Conservation (phyloP, 2,329 filamentous ascomycete species). For the Aureobasidium uvarum region DNA sequence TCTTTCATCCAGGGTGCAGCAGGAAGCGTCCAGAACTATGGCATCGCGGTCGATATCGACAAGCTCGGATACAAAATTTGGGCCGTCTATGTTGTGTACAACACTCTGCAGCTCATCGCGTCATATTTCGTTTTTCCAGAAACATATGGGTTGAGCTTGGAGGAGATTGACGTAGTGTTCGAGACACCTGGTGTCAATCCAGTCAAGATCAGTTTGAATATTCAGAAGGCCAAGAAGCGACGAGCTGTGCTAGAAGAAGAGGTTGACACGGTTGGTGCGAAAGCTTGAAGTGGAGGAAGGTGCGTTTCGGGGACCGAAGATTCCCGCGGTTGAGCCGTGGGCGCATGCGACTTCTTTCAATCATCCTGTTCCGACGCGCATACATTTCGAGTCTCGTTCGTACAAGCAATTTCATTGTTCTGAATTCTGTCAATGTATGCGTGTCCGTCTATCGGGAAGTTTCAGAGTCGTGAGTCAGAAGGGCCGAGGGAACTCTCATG, state of each 20-base stretch:
- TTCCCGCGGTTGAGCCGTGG: background rate
- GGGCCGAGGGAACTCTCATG: too few species aligned
- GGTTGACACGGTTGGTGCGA: background rate
- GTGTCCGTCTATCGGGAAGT: too few species aligned
- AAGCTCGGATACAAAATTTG: slow-evolving; percentile 54
- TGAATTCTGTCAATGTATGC: too few species aligned
- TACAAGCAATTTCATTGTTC: too few species aligned
- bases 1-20: slow-evolving; percentile 48
- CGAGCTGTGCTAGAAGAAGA: slow-evolving; percentile 7
- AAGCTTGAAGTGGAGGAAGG: background rate
- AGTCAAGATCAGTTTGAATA: slow-evolving; percentile 47
- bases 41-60: slow-evolving; percentile 49
- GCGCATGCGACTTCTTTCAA: too few species aligned
- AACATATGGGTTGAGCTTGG: slow-evolving; percentile 51
- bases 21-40: slow-evolving; percentile 48
- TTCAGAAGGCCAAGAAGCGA: slow-evolving; percentile 35
- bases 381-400: too few species aligned
- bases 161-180: slow-evolving; percentile 61
- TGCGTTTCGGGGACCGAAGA: background rate
- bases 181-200: slow-evolving; percentile 47
- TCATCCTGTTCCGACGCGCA: too few species aligned
- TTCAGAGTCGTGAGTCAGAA: too few species aligned
- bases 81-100: slow-evolving; percentile 53
- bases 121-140: slow-evolving; percentile 56
- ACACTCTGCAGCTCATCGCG: slow-evolving; percentile 48